Base-by-base conservation (phyloP, 2,329 filamentous ascomycete genomes). In the Amphichorda felina region DNA sequence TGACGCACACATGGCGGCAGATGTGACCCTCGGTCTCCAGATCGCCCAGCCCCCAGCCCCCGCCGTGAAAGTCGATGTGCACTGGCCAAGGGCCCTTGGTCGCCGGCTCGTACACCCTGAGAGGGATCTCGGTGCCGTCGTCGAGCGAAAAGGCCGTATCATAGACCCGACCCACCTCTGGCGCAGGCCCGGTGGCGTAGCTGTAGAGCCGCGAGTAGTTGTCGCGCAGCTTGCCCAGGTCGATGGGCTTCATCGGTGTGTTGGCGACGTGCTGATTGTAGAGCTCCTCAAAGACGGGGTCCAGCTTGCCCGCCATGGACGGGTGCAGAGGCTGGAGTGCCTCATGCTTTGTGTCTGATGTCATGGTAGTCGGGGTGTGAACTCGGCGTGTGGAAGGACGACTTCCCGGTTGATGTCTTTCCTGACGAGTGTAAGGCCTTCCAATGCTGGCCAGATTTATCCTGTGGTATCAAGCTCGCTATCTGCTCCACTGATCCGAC, bases 11-110 rank as follows among this genome's bases (percentile, higher is more conserved):
- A 42, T 68, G 63, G 35, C 56, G 54, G 55, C 64, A 68, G 37
- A 69, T 61, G 41, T 66, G 59, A 3, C 58, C 51, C 50, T 70
- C 67, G 1, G 64, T 68, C 15, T 64, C 59, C 10, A 70, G 50
- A 39, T 67, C 66, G 2, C 66, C 67, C 2, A 70, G 54, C 0
- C 62, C 64, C 57, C 66, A 70, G 19, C 60, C 61, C 16, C 66
- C 66, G 14, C 66, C 66, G 39, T 70, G 65, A 37, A 56, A 69
- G 45, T 68, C 61, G 33, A 69, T 45, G 33, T 68, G 63, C 4
- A 66, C 64, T 1, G 65, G 64, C 49, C 64, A 65, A 1, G 55
- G 55, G 1, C 63, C 61, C 1, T 55, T 40, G 0, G 52, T 10
- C 9, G 13, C 21, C 13, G 22, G 65, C 35, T 61, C 56, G 45